These are phyloP conservation scores for Arabidopsis suecica DNA, from an alignment of 345 rosid genomes.

Conservation along the genomic window DNA sequence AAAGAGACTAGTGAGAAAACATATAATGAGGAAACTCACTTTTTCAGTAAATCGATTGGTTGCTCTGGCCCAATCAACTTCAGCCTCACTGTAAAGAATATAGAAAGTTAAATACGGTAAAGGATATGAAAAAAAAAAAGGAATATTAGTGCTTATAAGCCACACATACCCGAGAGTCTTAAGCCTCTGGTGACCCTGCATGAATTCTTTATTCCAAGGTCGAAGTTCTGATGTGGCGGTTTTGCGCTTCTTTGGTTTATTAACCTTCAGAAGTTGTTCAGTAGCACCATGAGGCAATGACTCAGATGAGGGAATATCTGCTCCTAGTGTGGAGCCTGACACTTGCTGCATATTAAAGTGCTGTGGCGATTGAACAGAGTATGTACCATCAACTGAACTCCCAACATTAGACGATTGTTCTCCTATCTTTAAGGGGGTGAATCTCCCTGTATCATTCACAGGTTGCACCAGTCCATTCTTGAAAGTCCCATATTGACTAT, in stretches of 20 bases:
- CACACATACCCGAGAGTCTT: conserved; percentile 67
- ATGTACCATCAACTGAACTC: conserved; percentile 54
- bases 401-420: conserved; percentile 54
- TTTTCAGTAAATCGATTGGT: conserved; percentile 72
- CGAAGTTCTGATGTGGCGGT: conserved; percentile 54
- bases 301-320: conserved; percentile 50
- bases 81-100: conserved; percentile 62
- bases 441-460: conserved; percentile 50
- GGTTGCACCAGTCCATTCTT: conserved; percentile 71
- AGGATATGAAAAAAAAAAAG: background rate
- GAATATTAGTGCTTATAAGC: conserved; percentile 16
- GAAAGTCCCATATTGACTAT: conserved; percentile 68
- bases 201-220: conserved; percentile 75
- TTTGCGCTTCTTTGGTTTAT: conserved; percentile 75
- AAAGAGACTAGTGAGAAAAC: conserved; percentile 22
- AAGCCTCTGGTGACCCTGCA: conserved; percentile 50
- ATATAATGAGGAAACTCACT: conserved; percentile 50
- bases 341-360: conserved; percentile 47
- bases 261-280: conserved; percentile 37
- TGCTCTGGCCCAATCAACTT: conserved; percentile 70
- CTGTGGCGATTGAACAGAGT: conserved; percentile 44
- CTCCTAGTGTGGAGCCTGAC: conserved; percentile 41
- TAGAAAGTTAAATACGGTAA: background rate
- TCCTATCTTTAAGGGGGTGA: conserved; percentile 45
- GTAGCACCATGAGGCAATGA: conserved; percentile 49